Evolutionary conservation across 1,139 yeast genomes (phyloP).

Genomic region (Entelexis sorbosivorans): DNA sequence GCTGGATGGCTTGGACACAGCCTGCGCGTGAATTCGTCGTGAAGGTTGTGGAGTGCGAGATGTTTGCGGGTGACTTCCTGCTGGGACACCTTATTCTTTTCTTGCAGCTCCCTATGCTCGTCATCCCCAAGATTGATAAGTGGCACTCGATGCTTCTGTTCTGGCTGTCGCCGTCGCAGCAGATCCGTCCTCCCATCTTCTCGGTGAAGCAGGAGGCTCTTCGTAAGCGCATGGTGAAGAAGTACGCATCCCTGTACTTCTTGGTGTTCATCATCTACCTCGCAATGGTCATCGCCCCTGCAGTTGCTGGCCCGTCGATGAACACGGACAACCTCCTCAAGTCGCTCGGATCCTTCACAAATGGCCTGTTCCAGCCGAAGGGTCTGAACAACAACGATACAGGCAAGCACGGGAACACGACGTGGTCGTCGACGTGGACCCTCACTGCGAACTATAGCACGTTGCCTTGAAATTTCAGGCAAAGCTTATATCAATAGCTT

Average conservation of each 20-base stretch:
- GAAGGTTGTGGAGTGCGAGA: slow-evolving; percentile 85
- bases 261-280: slow-evolving; percentile 57
- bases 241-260: slow-evolving; percentile 79
- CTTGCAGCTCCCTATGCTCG: slow-evolving; percentile 77
- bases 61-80: slow-evolving; percentile 92
- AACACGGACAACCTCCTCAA: slow-evolving; percentile 29
- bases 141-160: slow-evolving; percentile 98
- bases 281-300: slow-evolving; percentile 82
- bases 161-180: slow-evolving; percentile 97
- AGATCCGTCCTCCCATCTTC: slow-evolving; percentile 97
- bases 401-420: slow-evolving; percentile 28
- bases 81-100: slow-evolving; percentile 83
- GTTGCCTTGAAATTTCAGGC: slow-evolving; percentile 2
- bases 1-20: slow-evolving; percentile 93
- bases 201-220: slow-evolving; percentile 93
- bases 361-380: slow-evolving; percentile 84
- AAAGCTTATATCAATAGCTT: not conserved
- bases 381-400: slow-evolving; percentile 74
- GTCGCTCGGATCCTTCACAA: slow-evolving; percentile 33
- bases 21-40: slow-evolving; percentile 94
- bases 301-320: slow-evolving; percentile 38
- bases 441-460: slow-evolving; percentile 15
- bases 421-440: slow-evolving; percentile 29
- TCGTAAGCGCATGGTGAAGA: slow-evolving; percentile 97
- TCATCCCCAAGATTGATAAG: slow-evolving; percentile 82